Evolutionary conservation across 768 basidiomycete genomes (phyloP).

Genomic region (Brasilioporus rufonigricans): DNA sequence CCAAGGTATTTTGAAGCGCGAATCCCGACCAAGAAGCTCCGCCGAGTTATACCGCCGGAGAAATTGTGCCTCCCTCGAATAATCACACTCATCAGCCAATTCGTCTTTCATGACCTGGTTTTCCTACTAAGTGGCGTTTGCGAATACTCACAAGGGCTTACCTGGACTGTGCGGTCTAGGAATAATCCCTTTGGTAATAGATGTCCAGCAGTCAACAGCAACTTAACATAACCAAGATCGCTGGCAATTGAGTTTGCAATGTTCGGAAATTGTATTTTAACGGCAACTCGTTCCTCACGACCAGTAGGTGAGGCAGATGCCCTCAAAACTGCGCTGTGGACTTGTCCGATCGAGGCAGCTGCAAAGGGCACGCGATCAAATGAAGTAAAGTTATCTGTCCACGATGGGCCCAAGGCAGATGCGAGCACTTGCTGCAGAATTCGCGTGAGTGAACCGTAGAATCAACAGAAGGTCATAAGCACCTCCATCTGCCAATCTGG

Average conservation of each 20-base stretch:
- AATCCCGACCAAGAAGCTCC: conserved; percentile 51
- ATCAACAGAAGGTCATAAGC: conserved; percentile 4
- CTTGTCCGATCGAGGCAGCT: conserved; percentile 96
- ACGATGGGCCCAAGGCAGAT: conserved; percentile 70
- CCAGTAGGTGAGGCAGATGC: conserved; percentile 53
- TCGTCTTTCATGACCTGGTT: conserved; percentile 89
- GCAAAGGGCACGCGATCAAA: conserved; percentile 91
- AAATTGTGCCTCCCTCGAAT: conserved; percentile 76
- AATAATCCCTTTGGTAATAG: conserved; percentile 88
- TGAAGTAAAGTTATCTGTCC: conserved; percentile 64
- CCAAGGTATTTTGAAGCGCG: conserved; percentile 81
- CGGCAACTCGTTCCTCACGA: conserved; percentile 57
- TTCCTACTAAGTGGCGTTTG: not conserved
- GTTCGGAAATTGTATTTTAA: conserved; percentile 95
- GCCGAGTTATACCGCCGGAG: conserved; percentile 56
- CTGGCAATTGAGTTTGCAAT: conserved; percentile 83
- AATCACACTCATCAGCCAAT: conserved; percentile 91
- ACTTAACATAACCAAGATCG: conserved; percentile 82
- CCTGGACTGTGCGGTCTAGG: conserved; percentile 82
- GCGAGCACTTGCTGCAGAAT: conserved; percentile 61
- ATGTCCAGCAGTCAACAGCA: conserved; percentile 76
- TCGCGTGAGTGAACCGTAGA: not conserved
- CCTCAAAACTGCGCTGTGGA: conserved; percentile 72
- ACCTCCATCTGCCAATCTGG: conserved; percentile 99
- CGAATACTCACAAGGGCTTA: conserved; percentile 25